Evolutionary conservation across 306 rosid species (phyloP), one percentile per base, ranked within the genome.

Genomic region (Cucurbita ficifolia): DNA sequence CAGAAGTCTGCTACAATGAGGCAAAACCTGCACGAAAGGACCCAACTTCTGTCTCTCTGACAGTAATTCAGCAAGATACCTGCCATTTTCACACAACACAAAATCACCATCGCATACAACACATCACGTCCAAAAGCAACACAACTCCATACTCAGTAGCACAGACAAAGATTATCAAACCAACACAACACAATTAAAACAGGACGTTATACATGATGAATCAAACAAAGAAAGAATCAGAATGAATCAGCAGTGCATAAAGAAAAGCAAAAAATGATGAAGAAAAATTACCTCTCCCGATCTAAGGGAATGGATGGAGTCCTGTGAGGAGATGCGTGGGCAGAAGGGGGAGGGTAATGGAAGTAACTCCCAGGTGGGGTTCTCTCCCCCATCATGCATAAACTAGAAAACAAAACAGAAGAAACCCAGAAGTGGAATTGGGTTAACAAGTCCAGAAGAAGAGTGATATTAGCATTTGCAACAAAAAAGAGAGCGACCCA

Each of bases 281-380:
- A 36, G 8, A 29, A 39, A 58, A 18, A 17, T 33, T 60, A 90
- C 96, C 97, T 91, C 76, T 89, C 91, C 76, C 96, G 96, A 84
- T 91, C 97, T 75, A 84, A 72, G 62, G 84, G 78, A 53, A 87
- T 19, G 48, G 96, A 77, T 39, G 85, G 80, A 42, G 96, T 75
- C 85, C 96, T 85, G 35, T 79, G 82, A 3, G 96, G 97, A 48
- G 96, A 89, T 45, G 93, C 93, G 9, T 87, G 96, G 35, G 88
- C 76, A 43, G 80, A 86, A 43, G 88, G 88, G 78, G 97, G 96
- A 82, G 96, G 97, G 81, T 84, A 91, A 78, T 89, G 97, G 76
- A 91, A 91, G 88, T 86, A 91, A 84, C 93, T 91, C 51, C 91
- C 89, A 73, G 85, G 79, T 38, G 90, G 88, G 79, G 89, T 89